Conservation (phyloP, 805 yeast genomes). For the Yamadazyma philogaea region DNA sequence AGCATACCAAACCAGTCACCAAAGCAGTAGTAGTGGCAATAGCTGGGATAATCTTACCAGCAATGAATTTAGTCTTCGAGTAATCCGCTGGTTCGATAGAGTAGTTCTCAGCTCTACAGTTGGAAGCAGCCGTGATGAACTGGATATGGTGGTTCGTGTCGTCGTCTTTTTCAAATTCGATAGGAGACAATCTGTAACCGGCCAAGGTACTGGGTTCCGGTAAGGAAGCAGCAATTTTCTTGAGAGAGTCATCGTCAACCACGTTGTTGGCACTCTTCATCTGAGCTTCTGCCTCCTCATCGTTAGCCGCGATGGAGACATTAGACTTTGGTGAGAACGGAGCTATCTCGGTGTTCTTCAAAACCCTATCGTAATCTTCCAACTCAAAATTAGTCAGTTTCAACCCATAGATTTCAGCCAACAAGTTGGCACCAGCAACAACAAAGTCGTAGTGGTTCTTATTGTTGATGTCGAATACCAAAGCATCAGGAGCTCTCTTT, state of each 20-base stretch:
- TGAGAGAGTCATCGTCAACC: conserved; percentile 62
- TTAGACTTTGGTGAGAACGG: conserved; percentile 75
- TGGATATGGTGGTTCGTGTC: conserved; percentile 96
- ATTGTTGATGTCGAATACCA: conserved; percentile 70
- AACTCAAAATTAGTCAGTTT: conserved; percentile 61
- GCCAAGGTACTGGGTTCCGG: conserved; percentile 89
- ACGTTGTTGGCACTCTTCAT: conserved; percentile 39
- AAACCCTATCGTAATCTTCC: conserved; percentile 52
- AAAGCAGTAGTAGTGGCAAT: conserved; percentile 99
- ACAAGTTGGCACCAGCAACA: conserved; percentile 84
- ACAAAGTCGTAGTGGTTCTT: conserved; percentile 79
- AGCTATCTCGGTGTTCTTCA: conserved; percentile 40
- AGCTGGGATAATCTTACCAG: conserved; percentile 98
- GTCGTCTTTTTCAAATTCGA: conserved; percentile 97
- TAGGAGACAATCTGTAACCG: conserved; percentile 83
- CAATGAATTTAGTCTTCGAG: conserved; percentile 90
- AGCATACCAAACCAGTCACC: conserved; percentile 90
- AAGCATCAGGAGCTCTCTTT: conserved; percentile 91
- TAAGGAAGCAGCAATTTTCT: conserved; percentile 66
- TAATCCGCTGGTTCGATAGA: conserved; percentile 85
- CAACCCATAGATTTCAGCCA: conserved; percentile 87
- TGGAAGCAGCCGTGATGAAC: conserved; percentile 93
- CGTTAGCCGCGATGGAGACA: conserved; percentile 77
- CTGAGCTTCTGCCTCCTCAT: conserved; percentile 86
- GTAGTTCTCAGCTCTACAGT: conserved; percentile 91